A percentile compares a stretch with the other conserved stretches of the same genome.
These are phyloP conservation scores for Pleoardoris graminearum DNA, from an alignment of 2,329 filamentous ascomycete genomes.

Conservation along the genomic window DNA sequence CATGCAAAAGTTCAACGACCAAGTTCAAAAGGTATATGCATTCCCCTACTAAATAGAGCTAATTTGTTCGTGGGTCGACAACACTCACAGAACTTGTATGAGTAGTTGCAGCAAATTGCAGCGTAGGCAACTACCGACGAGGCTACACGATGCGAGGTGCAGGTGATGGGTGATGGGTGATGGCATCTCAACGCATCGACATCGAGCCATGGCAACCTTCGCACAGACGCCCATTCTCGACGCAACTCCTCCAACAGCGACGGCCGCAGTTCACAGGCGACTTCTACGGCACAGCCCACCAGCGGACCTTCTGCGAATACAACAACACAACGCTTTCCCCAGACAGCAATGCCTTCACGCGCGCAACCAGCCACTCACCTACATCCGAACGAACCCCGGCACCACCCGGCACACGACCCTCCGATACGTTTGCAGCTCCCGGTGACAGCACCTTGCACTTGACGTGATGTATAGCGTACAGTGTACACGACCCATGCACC, in stretches of 20 bases:
- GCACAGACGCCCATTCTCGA: neutral
- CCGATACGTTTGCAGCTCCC: neutral
- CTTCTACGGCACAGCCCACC: too few relatives aligned
- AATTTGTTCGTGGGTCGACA: slow-evolving; percentile 2
- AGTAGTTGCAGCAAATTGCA: slow-evolving; percentile 5
- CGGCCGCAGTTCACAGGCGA: too few relatives aligned
- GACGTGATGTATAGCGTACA: neutral
- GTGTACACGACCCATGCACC: neutral
- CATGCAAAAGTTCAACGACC: neutral
- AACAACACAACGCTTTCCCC: too few relatives aligned
- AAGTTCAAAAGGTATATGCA: neutral
- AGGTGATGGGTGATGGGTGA: slow-evolving; percentile 5
- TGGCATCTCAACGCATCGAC: neutral
- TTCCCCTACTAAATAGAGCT: neutral
- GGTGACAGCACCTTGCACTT: neutral
- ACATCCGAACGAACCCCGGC: too few relatives aligned
- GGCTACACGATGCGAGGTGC: neutral
- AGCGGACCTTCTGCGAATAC: too few relatives aligned
- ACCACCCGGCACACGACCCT: too few relatives aligned
- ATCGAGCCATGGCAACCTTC: neutral
- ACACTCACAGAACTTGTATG: slow-evolving; percentile 2
- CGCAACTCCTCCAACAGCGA: too few relatives aligned
- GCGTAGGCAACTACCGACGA: neutral
- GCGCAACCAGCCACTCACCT: too few relatives aligned
- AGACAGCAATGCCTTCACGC: neutral